Conservation (phyloP, 192 early-diverging fungal species). For the Rhizoclosmatium sp. region DNA sequence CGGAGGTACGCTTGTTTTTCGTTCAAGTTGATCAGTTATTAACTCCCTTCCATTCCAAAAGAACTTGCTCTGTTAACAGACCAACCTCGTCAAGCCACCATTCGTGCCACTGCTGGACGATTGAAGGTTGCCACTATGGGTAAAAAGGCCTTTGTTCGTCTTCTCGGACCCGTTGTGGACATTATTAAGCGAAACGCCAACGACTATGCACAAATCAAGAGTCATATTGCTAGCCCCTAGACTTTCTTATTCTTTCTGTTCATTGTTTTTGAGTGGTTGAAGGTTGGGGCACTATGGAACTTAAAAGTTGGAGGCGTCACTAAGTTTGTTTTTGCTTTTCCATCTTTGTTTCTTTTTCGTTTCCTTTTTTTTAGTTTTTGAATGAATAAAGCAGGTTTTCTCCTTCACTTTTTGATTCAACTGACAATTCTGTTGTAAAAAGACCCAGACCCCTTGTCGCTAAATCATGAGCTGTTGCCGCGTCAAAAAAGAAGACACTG, state of each 20-base stretch:
- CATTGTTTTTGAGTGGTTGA: background rate
- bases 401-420: background rate
- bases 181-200: constrained; percentile 94
- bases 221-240: constrained; percentile 10
- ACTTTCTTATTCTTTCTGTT: background rate
- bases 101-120: constrained; percentile 70
- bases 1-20: constrained; percentile 72
- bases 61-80: constrained; percentile 96
- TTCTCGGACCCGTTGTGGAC: constrained; percentile 94
- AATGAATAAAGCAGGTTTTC: background rate
- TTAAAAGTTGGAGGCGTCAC: background rate
- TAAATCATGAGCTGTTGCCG: too few species aligned
- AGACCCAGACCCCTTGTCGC: too few species aligned
- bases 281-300: background rate
- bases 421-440: too few species aligned
- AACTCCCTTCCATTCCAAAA: constrained; percentile 41
- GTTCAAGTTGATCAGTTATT: background rate
- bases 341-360: background rate
- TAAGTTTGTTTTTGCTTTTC: background rate
- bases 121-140: constrained; percentile 96
- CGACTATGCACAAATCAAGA: constrained; percentile 73
- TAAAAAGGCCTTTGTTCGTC: constrained; percentile 93
- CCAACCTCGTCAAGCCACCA: constrained; percentile 90
- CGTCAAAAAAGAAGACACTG: too few species aligned
- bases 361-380: background rate